These are phyloP conservation scores for Lepiota venenata DNA, from an alignment of 768 basidiomycete genomes.

Conservation along the genomic window DNA sequence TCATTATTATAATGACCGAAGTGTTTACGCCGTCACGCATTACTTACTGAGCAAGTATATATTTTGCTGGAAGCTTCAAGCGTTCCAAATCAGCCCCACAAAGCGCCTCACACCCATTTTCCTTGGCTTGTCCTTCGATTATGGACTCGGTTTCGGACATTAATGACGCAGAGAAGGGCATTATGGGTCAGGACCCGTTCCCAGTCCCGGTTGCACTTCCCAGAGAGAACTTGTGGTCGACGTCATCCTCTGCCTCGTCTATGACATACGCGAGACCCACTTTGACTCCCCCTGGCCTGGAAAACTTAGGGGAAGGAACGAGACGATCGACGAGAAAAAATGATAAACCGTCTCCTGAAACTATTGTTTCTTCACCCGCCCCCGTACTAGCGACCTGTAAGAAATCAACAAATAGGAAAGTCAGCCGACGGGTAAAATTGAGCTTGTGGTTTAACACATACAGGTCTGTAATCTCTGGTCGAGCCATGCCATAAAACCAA, in stretches of 20 bases:
- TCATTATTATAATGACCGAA: conserved; percentile 18
- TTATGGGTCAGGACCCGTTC: conserved; percentile 24
- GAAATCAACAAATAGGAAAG: conserved; percentile 21
- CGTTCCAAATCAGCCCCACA: conserved; percentile 7
- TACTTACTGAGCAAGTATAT: conserved; percentile 21
- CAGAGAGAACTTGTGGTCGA: conserved; percentile 12
- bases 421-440: conserved; percentile 55
- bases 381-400: conserved; percentile 1
- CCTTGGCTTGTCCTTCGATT: conserved; percentile 6
- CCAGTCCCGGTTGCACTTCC: conserved; percentile 20
- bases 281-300: neutral
- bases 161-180: conserved; percentile 37
- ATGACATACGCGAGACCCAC: conserved; percentile 9
- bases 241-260: conserved; percentile 12
- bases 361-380: neutral
- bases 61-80: conserved; percentile 17
- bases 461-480: conserved; percentile 36
- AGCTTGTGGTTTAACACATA: conserved; percentile 81
- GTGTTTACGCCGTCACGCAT: conserved; percentile 28
- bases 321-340: neutral
- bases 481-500: neutral
- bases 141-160: conserved; percentile 20
- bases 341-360: neutral
- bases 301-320: neutral
- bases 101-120: neutral